Percentiles rank a stretch among this genome's conserved stretches.
phyloP scores from a whole-genome alignment of 345 rosid genomes.

The Eutrema heterophyllum region DNA sequence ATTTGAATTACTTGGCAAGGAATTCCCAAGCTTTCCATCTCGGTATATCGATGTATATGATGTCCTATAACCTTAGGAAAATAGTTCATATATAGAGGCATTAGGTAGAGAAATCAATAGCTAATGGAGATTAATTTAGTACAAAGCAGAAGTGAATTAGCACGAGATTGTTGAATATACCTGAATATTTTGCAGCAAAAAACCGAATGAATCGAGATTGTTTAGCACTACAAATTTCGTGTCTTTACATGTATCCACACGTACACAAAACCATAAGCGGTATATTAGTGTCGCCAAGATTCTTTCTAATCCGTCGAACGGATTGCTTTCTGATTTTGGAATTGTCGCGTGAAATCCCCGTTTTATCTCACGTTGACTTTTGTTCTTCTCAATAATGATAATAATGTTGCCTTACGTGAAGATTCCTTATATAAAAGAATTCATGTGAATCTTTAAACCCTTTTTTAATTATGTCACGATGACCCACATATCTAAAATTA shows the following conservation, averaged over 20 bases:
- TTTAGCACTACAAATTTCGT: neutral
- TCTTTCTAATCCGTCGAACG: neutral
- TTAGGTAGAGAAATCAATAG: neutral
- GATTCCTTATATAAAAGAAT: neutral
- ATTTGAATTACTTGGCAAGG: constrained; percentile 8
- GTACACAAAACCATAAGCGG: no score
- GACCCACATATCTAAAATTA: neutral
- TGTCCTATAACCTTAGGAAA: neutral
- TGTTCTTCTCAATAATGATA: neutral
- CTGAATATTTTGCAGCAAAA: neutral
- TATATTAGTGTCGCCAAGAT: neutral
- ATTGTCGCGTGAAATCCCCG: no score
- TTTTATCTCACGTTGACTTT: neutral
- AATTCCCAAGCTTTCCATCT: neutral
- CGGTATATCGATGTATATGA: neutral
- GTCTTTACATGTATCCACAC: neutral
- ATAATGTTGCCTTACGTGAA: neutral
- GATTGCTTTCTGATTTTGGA: neutral
- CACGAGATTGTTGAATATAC: neutral
- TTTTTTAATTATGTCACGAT: neutral
- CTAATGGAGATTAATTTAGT: neutral
- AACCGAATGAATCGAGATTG: neutral
- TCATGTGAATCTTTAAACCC: neutral
- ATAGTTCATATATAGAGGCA: neutral
- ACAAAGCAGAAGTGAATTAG: no score